Percentiles rank a stretch among this genome's conserved stretches.
Evolutionary conservation across 768 basidiomycete species (phyloP).

Genomic region (Suillus variegatus): DNA sequence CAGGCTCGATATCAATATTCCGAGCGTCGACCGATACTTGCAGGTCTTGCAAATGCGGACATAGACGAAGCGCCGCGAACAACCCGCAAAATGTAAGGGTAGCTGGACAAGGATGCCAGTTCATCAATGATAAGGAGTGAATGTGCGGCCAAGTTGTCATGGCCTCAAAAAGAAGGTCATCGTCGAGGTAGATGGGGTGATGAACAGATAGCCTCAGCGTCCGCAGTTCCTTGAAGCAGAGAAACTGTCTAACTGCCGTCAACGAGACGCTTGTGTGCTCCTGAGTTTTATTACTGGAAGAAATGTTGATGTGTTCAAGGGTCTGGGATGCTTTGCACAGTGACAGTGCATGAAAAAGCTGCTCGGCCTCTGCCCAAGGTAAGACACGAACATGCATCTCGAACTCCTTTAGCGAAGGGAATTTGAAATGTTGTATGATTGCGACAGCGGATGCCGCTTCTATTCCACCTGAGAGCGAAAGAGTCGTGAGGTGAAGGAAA

Average conservation of each 20-base stretch:
- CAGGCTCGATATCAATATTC: background rate
- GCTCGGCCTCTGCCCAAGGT: background rate
- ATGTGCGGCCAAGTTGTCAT: conserved; percentile 1
- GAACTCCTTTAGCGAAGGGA: background rate
- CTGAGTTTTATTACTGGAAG: background rate
- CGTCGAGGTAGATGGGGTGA: background rate
- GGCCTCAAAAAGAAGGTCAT: background rate
- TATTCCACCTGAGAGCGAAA: background rate
- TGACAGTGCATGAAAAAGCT: background rate
- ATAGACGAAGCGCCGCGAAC: background rate
- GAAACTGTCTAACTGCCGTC: background rate
- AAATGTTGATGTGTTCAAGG: background rate
- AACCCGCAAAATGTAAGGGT: conserved; percentile 1
- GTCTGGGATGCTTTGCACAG: conserved; percentile 4
- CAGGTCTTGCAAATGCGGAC: background rate
- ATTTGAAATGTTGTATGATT: background rate
- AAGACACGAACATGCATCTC: background rate
- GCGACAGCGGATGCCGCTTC: background rate
- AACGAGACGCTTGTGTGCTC: background rate
- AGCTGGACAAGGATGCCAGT: too few species aligned
- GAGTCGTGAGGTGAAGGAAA: background rate
- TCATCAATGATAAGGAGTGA: background rate
- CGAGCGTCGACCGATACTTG: background rate
- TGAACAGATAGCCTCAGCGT: background rate
- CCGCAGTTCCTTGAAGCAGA: background rate